These are phyloP conservation scores for Dalbergia cultrata DNA, from an alignment of 306 rosid species.

Conservation along the genomic window DNA sequence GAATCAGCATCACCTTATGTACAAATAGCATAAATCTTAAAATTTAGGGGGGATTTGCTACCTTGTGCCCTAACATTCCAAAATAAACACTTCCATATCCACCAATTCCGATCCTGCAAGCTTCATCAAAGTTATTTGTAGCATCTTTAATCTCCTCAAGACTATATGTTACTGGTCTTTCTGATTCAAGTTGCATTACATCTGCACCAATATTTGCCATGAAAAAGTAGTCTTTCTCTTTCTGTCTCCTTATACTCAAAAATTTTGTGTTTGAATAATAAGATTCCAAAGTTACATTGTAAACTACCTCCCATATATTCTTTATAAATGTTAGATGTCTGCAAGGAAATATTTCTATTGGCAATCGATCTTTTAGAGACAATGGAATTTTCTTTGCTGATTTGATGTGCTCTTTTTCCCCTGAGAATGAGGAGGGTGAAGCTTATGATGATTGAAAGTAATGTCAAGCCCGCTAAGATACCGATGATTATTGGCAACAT, in stretches of 20 bases:
- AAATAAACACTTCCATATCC: slow-evolving; percentile 77
- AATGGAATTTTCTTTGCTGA: slow-evolving; percentile 39
- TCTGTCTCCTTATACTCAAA: background rate
- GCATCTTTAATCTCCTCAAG: slow-evolving; percentile 76
- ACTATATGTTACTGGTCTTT: slow-evolving; percentile 54
- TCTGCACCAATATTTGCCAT: slow-evolving; percentile 51
- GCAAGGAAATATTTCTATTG: slow-evolving; percentile 46
- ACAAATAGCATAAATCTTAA: too few relatives aligned
- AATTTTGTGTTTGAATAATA: background rate
- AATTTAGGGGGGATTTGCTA: slow-evolving; percentile 44
- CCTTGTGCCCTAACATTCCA: slow-evolving; percentile 64
- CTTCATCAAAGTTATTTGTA: slow-evolving; percentile 62
- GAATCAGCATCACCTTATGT: too few relatives aligned
- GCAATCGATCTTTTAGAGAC: slow-evolving; percentile 46
- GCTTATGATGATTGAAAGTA: slow-evolving; percentile 49
- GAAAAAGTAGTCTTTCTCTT: slow-evolving; percentile 14
- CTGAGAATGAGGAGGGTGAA: slow-evolving; percentile 48
- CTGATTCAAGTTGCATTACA: slow-evolving; percentile 60
- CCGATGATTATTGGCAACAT: slow-evolving; percentile 47
- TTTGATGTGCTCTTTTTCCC: slow-evolving; percentile 40
- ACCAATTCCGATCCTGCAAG: slow-evolving; percentile 65
- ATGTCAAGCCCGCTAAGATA: slow-evolving; percentile 46
- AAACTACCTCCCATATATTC: slow-evolving; percentile 60
- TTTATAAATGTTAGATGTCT: slow-evolving; percentile 32
- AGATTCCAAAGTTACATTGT: background rate